Evolutionary conservation across 192 early-diverging fungal genomes (phyloP).

Genomic region (Podila epicladia): DNA sequence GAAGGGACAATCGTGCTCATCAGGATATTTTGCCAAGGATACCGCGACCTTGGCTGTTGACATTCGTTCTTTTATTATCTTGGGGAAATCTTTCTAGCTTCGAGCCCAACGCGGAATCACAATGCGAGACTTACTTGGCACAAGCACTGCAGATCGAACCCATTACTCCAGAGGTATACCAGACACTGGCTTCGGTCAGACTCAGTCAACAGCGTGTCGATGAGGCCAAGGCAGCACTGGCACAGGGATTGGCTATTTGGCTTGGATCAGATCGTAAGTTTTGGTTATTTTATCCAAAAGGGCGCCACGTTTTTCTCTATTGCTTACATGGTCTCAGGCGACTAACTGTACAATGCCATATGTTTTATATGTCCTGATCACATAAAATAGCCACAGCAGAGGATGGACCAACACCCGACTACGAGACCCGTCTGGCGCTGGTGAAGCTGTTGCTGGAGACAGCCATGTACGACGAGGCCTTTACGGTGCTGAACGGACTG

Average conservation of each 20-base stretch:
- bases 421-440: slow-evolving; percentile 84
- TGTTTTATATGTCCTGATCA: not conserved
- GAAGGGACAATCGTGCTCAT: not conserved
- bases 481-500: slow-evolving; percentile 79
- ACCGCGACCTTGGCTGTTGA: not conserved
- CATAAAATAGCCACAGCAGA: slow-evolving; percentile 26
- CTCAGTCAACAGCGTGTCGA: slow-evolving; percentile 84
- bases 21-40: not conserved
- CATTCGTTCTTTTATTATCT: not conserved
- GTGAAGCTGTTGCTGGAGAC: slow-evolving; percentile 90
- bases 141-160: slow-evolving; percentile 77
- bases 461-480: slow-evolving; percentile 80
- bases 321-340: slow-evolving; percentile 11
- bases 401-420: slow-evolving; percentile 75
- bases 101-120: slow-evolving; percentile 88
- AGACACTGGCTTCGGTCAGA: slow-evolving; percentile 89
- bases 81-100: slow-evolving; percentile 61
- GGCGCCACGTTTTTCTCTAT: not conserved
- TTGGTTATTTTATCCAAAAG: not conserved
- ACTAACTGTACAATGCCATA: slow-evolving; percentile 21
- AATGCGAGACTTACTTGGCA: slow-evolving; percentile 78
- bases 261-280: slow-evolving; percentile 58
- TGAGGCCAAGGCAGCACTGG: slow-evolving; percentile 78
- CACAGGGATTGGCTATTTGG: slow-evolving; percentile 79
- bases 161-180: slow-evolving; percentile 84